Conservation (phyloP, 192 early-diverging fungal species). For the Pecoramyces ruminantium region DNA sequence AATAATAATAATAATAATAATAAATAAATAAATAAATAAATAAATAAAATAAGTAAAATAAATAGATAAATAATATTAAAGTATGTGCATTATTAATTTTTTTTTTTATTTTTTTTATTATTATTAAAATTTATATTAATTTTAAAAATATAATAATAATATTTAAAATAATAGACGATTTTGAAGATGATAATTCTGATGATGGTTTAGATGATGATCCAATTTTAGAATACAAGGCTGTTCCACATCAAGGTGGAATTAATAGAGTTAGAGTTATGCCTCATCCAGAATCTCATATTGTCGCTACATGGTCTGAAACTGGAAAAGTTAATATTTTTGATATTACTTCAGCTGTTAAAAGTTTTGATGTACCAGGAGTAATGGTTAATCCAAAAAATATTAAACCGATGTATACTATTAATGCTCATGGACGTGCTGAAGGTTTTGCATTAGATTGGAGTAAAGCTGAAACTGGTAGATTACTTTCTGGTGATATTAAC, state of each 20-base stretch:
- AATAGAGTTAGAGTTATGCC: conserved; percentile 77
- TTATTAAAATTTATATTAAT: too few relatives aligned
- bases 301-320: conserved; percentile 86
- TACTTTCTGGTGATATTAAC: conserved; percentile 74
- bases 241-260: conserved; percentile 78
- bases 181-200: conserved; percentile 51
- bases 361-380: conserved; percentile 68
- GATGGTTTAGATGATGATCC: conserved; percentile 90
- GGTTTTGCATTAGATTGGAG: conserved; percentile 98
- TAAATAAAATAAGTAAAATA: too few relatives aligned
- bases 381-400: conserved; percentile 25
- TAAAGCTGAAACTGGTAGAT: conserved; percentile 29
- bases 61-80: too few relatives aligned
- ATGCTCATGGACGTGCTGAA: conserved; percentile 65
- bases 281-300: conserved; percentile 57
- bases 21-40: too few relatives aligned
- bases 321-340: conserved; percentile 92
- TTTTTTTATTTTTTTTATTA: too few relatives aligned
- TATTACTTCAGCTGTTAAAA: conserved; percentile 47
- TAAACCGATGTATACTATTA: conserved; percentile 64
- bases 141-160: too few relatives aligned
- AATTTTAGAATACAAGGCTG: conserved; percentile 62
- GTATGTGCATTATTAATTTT: too few relatives aligned
- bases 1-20: too few relatives aligned
- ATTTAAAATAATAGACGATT: conserved; percentile 35